Base-by-base conservation (phyloP, 805 yeast genomes). In the Blastobotrys chiropterorum region DNA sequence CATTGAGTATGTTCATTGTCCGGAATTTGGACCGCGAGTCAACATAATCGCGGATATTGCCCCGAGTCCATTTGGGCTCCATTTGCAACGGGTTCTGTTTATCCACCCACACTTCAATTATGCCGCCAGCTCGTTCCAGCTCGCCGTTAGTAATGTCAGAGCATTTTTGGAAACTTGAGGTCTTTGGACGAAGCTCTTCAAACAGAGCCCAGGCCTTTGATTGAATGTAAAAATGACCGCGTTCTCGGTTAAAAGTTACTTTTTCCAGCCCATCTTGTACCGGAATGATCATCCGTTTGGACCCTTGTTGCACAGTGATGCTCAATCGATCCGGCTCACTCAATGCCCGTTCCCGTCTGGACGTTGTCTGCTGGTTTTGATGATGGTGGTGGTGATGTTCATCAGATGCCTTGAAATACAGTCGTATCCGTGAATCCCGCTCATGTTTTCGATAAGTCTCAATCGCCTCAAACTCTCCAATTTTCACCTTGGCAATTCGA, bases 51-150 rank as follows among this genome's bases (percentile, higher is more conserved):
- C 19, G 41, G 15, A 53, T 41, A 26, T 53, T 53, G 14, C 56
- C 56, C 26, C 54, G 15, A 22, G 56, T 51, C 56, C 56, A 53
- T 21, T 51, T 51, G 3, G 56, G 56, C 20, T 51, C 54, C 48
- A 53, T 50, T 4, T 51, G 54, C 26, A 53, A 34, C n/a, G 56
- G 56, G 19, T 47, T 47, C 15, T 44, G 22, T 30, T 46, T 42
- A 40, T 53, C 54, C 6, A 44, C 26, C 56, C 56, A 53, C n/a
- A 53, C 51, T 31, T 53, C 54, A 15, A 53, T 51, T 2, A 40
- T 44, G 2, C 49, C 49, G 19, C 42, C 31, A 14, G 51, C 20
- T 16, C 22, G 13, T 20, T 34, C 46, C 30, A 53, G 44, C 21
- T 51, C 43, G 3, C 51, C 50, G 20, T 40, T 39, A 8, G 56